These are phyloP conservation scores for Dissophora ornata DNA, from an alignment of 192 early-diverging fungal genomes.

Conservation along the genomic window DNA sequence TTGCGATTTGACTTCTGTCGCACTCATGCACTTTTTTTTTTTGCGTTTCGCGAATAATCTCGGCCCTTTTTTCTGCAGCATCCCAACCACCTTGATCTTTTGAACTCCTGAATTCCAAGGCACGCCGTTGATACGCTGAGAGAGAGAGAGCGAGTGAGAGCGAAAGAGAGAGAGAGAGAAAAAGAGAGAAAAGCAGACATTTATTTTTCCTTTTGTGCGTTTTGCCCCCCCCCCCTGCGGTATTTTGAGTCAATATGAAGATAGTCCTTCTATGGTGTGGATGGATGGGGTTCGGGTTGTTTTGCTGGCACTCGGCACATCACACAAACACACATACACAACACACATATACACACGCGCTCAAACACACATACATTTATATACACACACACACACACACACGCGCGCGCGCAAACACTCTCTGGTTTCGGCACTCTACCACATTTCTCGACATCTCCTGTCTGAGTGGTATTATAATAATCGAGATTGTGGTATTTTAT, in stretches of 20 bases:
- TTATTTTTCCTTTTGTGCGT: not conserved
- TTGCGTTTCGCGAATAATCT: not conserved
- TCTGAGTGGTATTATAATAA: not conserved
- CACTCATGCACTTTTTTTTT: no score
- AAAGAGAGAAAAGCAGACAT: not conserved
- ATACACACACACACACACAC: not conserved
- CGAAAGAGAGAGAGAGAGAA: not conserved
- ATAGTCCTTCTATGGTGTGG: no score
- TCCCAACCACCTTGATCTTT: constrained; percentile 12
- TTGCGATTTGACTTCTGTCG: no score
- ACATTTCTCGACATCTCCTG: not conserved
- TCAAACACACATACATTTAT: not conserved
- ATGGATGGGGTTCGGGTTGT: no score
- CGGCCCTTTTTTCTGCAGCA: not conserved
- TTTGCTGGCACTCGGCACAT: no score
- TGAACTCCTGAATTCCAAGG: constrained; percentile 25
- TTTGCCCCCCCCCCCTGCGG: not conserved
- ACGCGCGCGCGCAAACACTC: no score
- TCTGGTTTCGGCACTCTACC: no score
- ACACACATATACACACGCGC: no score
- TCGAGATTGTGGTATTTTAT: not conserved
- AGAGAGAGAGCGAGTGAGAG: not conserved
- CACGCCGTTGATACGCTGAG: not conserved
- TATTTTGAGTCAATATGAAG: not conserved
- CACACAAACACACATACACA: no score